These are phyloP conservation scores for Penicillium arizonense DNA, from an alignment of 495 filamentous ascomycete genomes.

Conservation along the genomic window DNA sequence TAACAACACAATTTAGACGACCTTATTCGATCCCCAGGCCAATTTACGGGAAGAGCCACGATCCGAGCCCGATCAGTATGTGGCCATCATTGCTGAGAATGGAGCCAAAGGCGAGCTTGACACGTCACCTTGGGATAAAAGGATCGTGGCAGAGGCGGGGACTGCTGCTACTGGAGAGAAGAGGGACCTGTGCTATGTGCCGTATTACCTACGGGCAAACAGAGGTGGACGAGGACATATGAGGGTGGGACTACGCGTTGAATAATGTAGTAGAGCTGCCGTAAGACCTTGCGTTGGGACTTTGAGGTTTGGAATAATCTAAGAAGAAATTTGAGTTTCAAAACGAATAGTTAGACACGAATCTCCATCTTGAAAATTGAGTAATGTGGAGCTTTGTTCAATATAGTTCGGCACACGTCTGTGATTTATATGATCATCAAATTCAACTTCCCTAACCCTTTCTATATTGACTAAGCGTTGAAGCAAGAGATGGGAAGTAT, in stretches of 20 bases:
- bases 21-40: constrained; percentile 19
- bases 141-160: constrained; percentile 16
- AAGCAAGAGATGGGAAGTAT: background rate
- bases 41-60: constrained; percentile 17
- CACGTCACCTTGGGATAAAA: constrained; percentile 25
- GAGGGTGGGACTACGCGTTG: constrained; percentile 34
- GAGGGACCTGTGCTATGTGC: constrained; percentile 43
- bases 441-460: background rate
- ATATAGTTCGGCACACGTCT: too few species aligned
- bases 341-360: too few species aligned
- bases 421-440: too few species aligned
- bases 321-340: background rate
- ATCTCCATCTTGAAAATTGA: too few species aligned
- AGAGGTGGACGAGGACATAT: constrained; percentile 51
- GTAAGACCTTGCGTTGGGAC: too few species aligned
- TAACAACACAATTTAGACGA: constrained; percentile 10
- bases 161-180: constrained; percentile 7
- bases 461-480: background rate
- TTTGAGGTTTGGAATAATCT: too few species aligned
- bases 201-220: constrained; percentile 52
- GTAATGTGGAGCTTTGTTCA: too few species aligned
- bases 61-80: constrained; percentile 21
- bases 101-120: constrained; percentile 32
- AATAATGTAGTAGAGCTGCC: background rate
- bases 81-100: constrained; percentile 35